Percentiles rank a stretch among this genome's conserved stretches.
These are phyloP conservation scores for Ascochyta koolunga DNA, from an alignment of 2,329 filamentous ascomycete species.

Conservation along the genomic window DNA sequence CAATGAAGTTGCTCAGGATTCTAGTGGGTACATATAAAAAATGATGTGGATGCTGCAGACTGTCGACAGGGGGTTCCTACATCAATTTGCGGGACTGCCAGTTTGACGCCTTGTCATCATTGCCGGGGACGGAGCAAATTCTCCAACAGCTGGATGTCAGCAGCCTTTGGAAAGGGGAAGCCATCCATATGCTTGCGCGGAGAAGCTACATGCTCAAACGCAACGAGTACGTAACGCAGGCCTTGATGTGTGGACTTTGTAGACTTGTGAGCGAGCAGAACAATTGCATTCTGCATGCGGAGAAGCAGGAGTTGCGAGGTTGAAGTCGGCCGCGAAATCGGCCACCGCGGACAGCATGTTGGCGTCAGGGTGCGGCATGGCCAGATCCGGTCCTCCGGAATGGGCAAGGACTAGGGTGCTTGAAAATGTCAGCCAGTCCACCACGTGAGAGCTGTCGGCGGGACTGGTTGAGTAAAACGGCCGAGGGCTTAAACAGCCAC, in stretches of 20 bases:
- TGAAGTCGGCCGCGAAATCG: conserved; percentile 23
- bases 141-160: conserved; percentile 30
- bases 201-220: conserved; percentile 18
- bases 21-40: conserved; percentile 28
- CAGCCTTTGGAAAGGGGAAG: conserved; percentile 33
- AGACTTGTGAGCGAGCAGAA: conserved; percentile 1
- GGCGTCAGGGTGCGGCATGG: conserved; percentile 14
- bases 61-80: conserved; percentile 7
- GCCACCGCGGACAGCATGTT: conserved; percentile 10
- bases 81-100: conserved; percentile 6
- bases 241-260: not conserved
- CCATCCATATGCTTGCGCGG: conserved; percentile 23
- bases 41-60: conserved; percentile 8
- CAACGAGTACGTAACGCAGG: conserved; percentile 13
- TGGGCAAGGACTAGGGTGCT: conserved; percentile 25
- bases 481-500: conserved; percentile 39
- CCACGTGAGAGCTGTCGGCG: conserved; percentile 44
- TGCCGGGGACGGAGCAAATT: conserved; percentile 20
- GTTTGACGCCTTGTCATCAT: conserved; percentile 23
- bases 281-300: conserved; percentile 13
- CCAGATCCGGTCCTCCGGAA: conserved; percentile 22
- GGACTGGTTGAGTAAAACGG: conserved; percentile 19
- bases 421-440: conserved; percentile 17
- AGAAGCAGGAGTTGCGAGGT: conserved; percentile 13
- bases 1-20: conserved; percentile 25